Base-by-base conservation (phyloP, 345 rosid genomes). In the Odontarrhena argentea region DNA sequence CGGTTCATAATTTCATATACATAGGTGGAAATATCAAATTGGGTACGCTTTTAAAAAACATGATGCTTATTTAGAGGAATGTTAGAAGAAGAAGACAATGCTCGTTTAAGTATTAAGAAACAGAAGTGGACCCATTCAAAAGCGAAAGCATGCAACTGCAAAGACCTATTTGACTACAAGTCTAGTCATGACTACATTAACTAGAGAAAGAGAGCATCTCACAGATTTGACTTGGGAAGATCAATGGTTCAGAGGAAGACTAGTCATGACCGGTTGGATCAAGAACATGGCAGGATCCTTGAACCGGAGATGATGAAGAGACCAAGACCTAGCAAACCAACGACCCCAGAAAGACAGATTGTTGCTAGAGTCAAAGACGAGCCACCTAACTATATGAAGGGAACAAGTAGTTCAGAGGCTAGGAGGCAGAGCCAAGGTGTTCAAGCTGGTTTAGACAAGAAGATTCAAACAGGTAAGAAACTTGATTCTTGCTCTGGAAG, bases 371-470 rank as follows among this genome's bases (percentile, higher is more conserved):
- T 69, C 32, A 25, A 63, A 41, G 68, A 65, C 10, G 77, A 74
- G 3, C 70, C 83, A 15, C 92, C 88, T 1, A 90, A 87, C 70
- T 83, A 86, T 70, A 90, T 87, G 92, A 90, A 84, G 80, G 78
- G 82, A 45, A 90, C 97, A 12, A 84, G 74, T 77, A 74, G 97
- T 74, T 90, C 87, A 28, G 83, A 82, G 76, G 88, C 90, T 7
- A 83, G 82, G 73, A 86, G 92, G 81, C 68, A 68, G 62, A 13
- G 48, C 4, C 63, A 58, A 41, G 4, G 12, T 58, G 44, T 15
- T 55, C 44, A 59, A 42, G 50, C 25, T 42, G 6, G 65, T 44
- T 44, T 9, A 32, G 65, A 44, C 79, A 32, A 55, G 60, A 65
- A 66, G 40, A 77, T 65, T 58, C 74, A 51, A 43, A 57, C 53